phyloP scores from a whole-genome alignment of 176 grass and related monocot species.

The Raddia guianensis region DNA sequence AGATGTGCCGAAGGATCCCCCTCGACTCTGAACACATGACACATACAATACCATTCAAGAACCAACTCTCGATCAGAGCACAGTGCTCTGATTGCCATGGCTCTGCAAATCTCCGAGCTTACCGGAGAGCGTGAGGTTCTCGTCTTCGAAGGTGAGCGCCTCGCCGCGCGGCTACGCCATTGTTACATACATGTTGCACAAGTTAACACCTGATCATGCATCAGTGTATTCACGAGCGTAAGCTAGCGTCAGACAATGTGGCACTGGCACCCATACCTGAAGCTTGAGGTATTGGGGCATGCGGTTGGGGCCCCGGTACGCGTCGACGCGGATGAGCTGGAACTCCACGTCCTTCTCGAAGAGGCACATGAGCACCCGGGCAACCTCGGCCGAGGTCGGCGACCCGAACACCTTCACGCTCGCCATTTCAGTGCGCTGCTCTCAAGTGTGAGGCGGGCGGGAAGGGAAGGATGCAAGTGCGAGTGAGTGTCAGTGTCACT shows the following conservation, averaged over 20 bases:
- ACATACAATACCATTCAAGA: not conserved
- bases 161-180: slow-evolving; percentile 62
- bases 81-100: not conserved
- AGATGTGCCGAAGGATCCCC: slow-evolving; percentile 77
- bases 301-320: slow-evolving; percentile 63
- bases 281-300: slow-evolving; percentile 97
- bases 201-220: not conserved
- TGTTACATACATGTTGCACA: not conserved
- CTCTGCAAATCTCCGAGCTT: not conserved
- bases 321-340: slow-evolving; percentile 92
- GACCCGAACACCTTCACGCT: slow-evolving; percentile 90
- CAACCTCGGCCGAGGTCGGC: slow-evolving; percentile 79
- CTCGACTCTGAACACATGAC: slow-evolving; percentile 54
- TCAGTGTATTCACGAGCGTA: not conserved
- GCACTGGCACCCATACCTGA: slow-evolving; percentile 34
- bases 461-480: not conserved
- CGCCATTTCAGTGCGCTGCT: slow-evolving; percentile 36
- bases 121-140: slow-evolving; percentile 72
- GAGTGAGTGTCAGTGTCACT: not conserved
- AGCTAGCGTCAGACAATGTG: not conserved
- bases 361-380: slow-evolving; percentile 85
- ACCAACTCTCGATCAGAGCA: not conserved
- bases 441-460: not conserved
- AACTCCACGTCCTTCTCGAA: slow-evolving; percentile 98
- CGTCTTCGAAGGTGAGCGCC: slow-evolving; percentile 96